Evolutionary conservation across 2,329 filamentous ascomycete species (phyloP).

Genomic region (Trichoderma guizhouense): DNA sequence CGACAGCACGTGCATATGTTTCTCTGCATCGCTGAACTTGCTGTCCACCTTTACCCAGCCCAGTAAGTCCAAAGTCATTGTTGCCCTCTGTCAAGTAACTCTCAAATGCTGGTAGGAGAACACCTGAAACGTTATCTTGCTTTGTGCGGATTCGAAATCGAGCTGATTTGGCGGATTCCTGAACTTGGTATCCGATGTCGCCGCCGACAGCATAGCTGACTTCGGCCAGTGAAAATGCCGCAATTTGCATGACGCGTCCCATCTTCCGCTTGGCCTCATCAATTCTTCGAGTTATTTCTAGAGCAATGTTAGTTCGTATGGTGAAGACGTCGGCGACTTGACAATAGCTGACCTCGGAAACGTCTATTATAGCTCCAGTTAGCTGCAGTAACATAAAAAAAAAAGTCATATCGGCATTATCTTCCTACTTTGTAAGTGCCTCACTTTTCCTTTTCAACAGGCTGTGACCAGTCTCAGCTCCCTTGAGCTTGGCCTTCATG

Average conservation of each 20-base stretch:
- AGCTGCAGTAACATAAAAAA: conserved; percentile 5
- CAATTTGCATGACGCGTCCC: conserved; percentile 98
- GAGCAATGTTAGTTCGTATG: conserved; percentile 1
- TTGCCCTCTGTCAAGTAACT: conserved; percentile 83
- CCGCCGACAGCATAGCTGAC: conserved; percentile 96
- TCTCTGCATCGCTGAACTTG: conserved; percentile 94
- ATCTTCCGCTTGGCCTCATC: conserved; percentile 99
- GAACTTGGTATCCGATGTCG: conserved; percentile 94
- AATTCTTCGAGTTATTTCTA: conserved; percentile 93
- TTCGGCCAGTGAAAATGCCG: conserved; percentile 94
- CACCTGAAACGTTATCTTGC: conserved; percentile 98
- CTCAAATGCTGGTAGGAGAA: conserved; percentile 90
- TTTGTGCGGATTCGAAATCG: conserved; percentile 91
- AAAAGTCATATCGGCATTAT: not conserved
- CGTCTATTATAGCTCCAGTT: conserved; percentile 52
- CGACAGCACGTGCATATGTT: conserved; percentile 92
- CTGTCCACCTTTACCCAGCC: conserved; percentile 93
- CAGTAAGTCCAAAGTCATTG: conserved; percentile 94
- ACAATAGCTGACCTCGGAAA: conserved; percentile 65
- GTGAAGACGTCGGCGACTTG: conserved; percentile 7
- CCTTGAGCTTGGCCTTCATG: conserved; percentile 99
- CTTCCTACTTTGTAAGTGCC: conserved; percentile 84
- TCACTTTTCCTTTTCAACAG: conserved; percentile 97
- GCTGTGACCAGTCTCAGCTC: conserved; percentile 85
- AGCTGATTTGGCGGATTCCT: conserved; percentile 90